These are phyloP conservation scores for Cyanodermella asteris DNA, from an alignment of 2,329 filamentous ascomycete genomes.

Conservation along the genomic window DNA sequence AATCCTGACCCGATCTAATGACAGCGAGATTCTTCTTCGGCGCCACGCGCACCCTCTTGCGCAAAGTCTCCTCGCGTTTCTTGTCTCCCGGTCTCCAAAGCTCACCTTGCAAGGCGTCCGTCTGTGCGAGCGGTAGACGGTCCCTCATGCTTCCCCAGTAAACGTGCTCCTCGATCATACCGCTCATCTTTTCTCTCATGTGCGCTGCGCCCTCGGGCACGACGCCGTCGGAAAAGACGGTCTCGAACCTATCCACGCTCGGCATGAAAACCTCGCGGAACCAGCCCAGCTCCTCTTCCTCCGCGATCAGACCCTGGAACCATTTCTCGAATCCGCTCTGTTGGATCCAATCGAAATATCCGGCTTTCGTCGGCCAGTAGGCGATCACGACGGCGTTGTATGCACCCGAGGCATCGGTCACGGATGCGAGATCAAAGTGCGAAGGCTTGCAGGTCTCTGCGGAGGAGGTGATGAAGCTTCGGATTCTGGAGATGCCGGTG, in stretches of 20 bases:
- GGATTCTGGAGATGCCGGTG: slow-evolving; percentile 7
- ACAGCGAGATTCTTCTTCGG: no score
- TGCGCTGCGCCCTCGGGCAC: slow-evolving; percentile 20
- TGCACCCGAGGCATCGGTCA: slow-evolving; percentile 13
- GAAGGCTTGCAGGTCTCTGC: slow-evolving; percentile 2
- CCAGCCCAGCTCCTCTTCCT: slow-evolving; percentile 15
- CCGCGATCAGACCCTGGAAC: slow-evolving; percentile 15
- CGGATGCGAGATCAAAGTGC: slow-evolving; percentile 15
- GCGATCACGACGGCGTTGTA: slow-evolving; percentile 18
- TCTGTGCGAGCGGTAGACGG: no score
- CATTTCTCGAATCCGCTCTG: slow-evolving; percentile 17
- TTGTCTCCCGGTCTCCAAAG: no score
- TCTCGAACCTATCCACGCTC: slow-evolving; percentile 22
- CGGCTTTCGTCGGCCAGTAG: slow-evolving; percentile 16
- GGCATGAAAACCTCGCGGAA: slow-evolving; percentile 23
- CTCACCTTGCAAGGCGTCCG: no score
- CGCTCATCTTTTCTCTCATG: slow-evolving; percentile 17
- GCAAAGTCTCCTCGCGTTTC: no score
- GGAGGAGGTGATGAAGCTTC: slow-evolving; percentile 5
- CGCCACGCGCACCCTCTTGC: no score
- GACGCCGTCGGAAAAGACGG: slow-evolving; percentile 18
- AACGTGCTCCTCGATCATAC: no score
- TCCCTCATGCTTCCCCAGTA: no score
- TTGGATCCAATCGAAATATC: slow-evolving; percentile 14
- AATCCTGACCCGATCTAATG: no score